Evolutionary conservation across 2,329 filamentous ascomycete species (phyloP), one percentile per base, ranked within the genome.

Genomic region (Sporothrix globosa): DNA sequence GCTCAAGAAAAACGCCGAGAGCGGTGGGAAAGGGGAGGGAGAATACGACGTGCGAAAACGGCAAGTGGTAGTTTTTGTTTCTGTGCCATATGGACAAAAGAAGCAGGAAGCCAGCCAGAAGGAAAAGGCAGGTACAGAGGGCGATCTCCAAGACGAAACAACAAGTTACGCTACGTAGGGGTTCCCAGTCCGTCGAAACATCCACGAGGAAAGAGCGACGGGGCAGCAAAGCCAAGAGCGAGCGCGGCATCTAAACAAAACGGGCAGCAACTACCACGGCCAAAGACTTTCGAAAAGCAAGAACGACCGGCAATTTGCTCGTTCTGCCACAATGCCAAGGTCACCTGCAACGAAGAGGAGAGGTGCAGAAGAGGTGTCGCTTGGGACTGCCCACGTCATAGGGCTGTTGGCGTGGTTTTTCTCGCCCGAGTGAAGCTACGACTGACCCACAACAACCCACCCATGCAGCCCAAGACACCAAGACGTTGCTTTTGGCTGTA

Each of bases 361-460:
- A 61, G 44, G 60, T 30, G 60, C 41, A 63, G n/a, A 44, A 48
- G 44, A 63, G 39, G 4, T 46, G 21, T 48, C 27, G 63, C n/a
- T 67, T 48, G n/a, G 30, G n/a, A 48, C 39, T 44, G 66, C 66
- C 66, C 52, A 68, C 66, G 66, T 58, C 52, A 68, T 68, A 68
- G 52, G 66, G 66, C 66, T 68, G 66, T 34, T 48, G 66, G 66
- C 66, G 53, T 21, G 27, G 30, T 21, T 19, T 53, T 50, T 52
- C 7, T 7, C 34, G 34, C 34, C 5, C 34, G 34, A 7, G 34
- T 34, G 34, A 34, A 34, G 34, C 34, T 34, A 7, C 34, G 39
- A 44, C 41, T 21, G 27, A 52, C 53, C 66, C 66, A 56, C 52
- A 34, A n/a, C 44, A 30, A 9, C 39, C 60, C 13, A 48, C 39